Evolutionary conservation across 163 green algal species (phyloP).

Genomic region (Prototheca cutis): DNA sequence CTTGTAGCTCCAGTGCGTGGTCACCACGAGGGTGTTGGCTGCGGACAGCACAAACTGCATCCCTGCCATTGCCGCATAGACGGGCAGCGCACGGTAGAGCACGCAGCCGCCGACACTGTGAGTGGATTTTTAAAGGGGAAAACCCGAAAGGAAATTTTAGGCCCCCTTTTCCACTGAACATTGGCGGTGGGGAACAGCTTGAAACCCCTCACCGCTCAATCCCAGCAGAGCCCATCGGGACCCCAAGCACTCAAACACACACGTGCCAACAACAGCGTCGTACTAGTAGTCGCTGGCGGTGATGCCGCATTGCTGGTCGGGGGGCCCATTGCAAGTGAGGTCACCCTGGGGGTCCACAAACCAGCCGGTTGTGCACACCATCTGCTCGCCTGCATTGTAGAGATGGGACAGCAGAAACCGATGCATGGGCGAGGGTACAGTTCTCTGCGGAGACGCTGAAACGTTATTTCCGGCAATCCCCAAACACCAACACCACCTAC

Average conservation of each 20-base stretch:
- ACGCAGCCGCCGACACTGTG: slow-evolving; percentile 15
- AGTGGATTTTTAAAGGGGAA: too few relatives aligned
- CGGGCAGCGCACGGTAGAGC: slow-evolving; percentile 9
- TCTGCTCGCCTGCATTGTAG: neutral
- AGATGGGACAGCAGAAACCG: too few relatives aligned
- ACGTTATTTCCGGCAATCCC: too few relatives aligned
- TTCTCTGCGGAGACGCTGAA: too few relatives aligned
- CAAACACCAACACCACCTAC: too few relatives aligned
- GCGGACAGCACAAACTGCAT: neutral
- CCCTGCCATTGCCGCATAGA: slow-evolving; percentile 14
- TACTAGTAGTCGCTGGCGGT: slow-evolving; percentile 14
- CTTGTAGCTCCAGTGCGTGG: slow-evolving; percentile 5
- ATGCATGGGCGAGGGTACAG: too few relatives aligned
- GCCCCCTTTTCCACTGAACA: too few relatives aligned
- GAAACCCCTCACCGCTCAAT: neutral
- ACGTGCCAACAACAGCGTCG: too few relatives aligned
- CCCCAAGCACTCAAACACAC: too few relatives aligned
- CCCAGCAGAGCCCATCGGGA: too few relatives aligned
- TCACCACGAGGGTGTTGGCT: neutral
- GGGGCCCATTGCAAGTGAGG: neutral
- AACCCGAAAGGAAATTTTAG: too few relatives aligned
- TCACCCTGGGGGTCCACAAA: neutral
- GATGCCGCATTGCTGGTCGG: slow-evolving; percentile 9
- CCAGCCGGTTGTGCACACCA: slow-evolving; percentile 7
- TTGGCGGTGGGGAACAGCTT: too few relatives aligned